Conservation (phyloP, 2,329 filamentous ascomycete genomes). For the Phoma sp. region DNA sequence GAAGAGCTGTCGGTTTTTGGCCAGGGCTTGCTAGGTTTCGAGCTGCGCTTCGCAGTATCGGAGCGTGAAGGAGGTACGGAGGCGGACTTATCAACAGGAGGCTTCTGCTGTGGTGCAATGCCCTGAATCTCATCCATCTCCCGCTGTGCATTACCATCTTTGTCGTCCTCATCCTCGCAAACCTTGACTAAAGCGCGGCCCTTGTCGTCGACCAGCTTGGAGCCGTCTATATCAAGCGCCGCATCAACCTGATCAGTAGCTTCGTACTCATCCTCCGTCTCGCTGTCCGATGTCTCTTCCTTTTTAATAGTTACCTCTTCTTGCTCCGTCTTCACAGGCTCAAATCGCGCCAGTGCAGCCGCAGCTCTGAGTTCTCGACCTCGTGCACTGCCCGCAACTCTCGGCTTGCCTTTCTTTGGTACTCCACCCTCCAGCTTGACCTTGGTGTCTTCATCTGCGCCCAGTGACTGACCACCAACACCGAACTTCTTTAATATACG, state of each 20-base stretch:
- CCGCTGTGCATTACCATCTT: conserved; percentile 49
- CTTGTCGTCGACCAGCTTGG: conserved; percentile 68
- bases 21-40: not conserved
- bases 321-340: conserved; percentile 54
- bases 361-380: conserved; percentile 79
- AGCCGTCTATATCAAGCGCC: conserved; percentile 70
- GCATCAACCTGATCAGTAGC: conserved; percentile 54
- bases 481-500: conserved; percentile 81
- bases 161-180: conserved; percentile 71
- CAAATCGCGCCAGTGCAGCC: conserved; percentile 78
- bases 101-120: conserved; percentile 37
- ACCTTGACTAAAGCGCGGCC: conserved; percentile 74
- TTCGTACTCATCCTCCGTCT: conserved; percentile 47
- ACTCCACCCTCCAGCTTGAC: conserved; percentile 72
- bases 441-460: conserved; percentile 72
- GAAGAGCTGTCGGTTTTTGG: not conserved
- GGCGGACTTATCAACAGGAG: not conserved
- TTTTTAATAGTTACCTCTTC: conserved; percentile 48
- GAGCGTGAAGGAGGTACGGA: not conserved
- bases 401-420: conserved; percentile 68
- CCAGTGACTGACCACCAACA: conserved; percentile 70
- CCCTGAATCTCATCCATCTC: conserved; percentile 73
- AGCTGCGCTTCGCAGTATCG: not conserved
- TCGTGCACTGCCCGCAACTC: conserved; percentile 76
- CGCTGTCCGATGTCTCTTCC: conserved; percentile 45